Evolutionary conservation across 2,329 filamentous ascomycete genomes (phyloP), one percentile per base, ranked within the genome.

Genomic region (Leptographium galeiforme): DNA sequence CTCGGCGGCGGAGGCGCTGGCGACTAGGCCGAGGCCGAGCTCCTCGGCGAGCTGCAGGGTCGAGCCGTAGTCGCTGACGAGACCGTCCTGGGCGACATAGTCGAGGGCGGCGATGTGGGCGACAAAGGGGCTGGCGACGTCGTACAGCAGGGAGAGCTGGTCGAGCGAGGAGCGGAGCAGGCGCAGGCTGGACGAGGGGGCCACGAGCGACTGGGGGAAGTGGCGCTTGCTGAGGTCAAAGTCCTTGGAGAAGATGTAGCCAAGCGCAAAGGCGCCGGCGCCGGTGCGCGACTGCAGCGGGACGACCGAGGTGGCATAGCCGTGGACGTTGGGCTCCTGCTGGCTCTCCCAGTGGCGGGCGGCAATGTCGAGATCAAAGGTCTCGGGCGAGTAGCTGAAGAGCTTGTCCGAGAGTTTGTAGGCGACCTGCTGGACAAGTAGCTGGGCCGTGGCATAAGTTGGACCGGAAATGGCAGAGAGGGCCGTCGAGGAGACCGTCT

Each of bases 161-260:
- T 97, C 91, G 49, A 98, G 76, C 33, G 87, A 79, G n/a, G 83
- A 74, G 44, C 89, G 86, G 63, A 98, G 77, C 64, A 86, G 84
- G 56, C 82, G 80, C 59, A 98, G 74, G 59, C 84, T 91, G 47
- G 87, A 82, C 0, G 89, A 90, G 3, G 89, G 88, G 11, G 89
- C 91, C 58, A 98, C 72, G 58, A 98, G 82, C 16, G 88, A 84
- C 76, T 98, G 93, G 3, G 93, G 91, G 55, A 96, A 83, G 65
- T 93, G 83, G 60, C 90, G 83, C 77, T 93, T 96, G 73, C 79
- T 82, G 63, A 95, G 70, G 67, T 97, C 90, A 64, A 95, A 96
- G 70, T 98, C 93, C 63, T 89, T 88, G 57, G 90, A 96, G 76
- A 97, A 98, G 67, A 97, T 87, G 72, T 98, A 98, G 54, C 93